Evolutionary conservation across 2,329 filamentous ascomycete genomes (phyloP).

Genomic region (Colletotrichum spaethianum): DNA sequence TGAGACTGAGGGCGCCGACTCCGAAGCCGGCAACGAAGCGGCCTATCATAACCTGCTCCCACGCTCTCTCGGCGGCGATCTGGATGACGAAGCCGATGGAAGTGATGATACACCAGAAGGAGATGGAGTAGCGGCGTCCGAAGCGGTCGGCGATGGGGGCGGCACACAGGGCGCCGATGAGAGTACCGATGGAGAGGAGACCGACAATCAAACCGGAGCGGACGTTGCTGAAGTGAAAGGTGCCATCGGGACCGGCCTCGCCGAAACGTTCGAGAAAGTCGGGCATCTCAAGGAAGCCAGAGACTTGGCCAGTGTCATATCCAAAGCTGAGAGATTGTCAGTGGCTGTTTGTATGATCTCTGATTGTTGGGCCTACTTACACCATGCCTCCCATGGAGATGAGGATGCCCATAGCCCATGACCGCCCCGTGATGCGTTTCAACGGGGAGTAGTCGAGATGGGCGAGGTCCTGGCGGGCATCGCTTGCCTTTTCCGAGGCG

Average conservation of each 20-base stretch:
- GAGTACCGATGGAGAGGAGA: slow-evolving; percentile 71
- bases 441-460: slow-evolving; percentile 62
- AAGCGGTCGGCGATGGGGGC: slow-evolving; percentile 76
- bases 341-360: neutral
- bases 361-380: slow-evolving; percentile 46
- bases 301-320: slow-evolving; percentile 68
- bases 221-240: slow-evolving; percentile 63
- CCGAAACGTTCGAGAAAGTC: slow-evolving; percentile 69
- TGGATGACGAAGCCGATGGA: slow-evolving; percentile 78
- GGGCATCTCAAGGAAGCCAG: slow-evolving; percentile 70
- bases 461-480: slow-evolving; percentile 52
- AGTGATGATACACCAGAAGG: slow-evolving; percentile 72
- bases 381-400: slow-evolving; percentile 63
- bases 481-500: slow-evolving; percentile 53
- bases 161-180: slow-evolving; percentile 72
- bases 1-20: slow-evolving; percentile 75
- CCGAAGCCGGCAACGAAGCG: slow-evolving; percentile 76
- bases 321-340: slow-evolving; percentile 51
- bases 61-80: slow-evolving; percentile 67
- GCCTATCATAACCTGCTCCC: slow-evolving; percentile 78
- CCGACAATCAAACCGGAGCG: slow-evolving; percentile 72
- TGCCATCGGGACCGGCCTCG: slow-evolving; percentile 54
- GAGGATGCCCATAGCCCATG: slow-evolving; percentile 55
- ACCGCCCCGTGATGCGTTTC: slow-evolving; percentile 54
- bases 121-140: slow-evolving; percentile 75